A percentile compares a stretch with the other conserved stretches of the same genome.
These are phyloP conservation scores for Vigna hirtella DNA, from an alignment of 306 rosid genomes.

Conservation along the genomic window DNA sequence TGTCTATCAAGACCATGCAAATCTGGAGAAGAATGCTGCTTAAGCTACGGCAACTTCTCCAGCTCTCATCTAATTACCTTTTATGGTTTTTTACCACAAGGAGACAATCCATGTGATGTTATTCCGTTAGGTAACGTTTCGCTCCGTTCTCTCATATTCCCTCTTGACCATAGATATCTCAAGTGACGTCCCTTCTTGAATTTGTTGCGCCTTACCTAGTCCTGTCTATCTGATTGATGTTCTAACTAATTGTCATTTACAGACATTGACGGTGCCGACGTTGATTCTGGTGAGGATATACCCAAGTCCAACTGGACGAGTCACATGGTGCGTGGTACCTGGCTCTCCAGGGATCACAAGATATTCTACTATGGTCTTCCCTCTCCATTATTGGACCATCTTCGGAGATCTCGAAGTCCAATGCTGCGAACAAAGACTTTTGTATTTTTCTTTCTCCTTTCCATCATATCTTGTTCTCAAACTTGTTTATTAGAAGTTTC, in stretches of 20 bases:
- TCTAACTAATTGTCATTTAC: constrained; percentile 46
- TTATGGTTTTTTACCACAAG: constrained; percentile 86
- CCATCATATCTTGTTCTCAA: not conserved
- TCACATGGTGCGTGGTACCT: constrained; percentile 93
- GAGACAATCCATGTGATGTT: constrained; percentile 78
- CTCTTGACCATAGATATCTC: constrained; percentile 20
- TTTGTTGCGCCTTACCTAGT: constrained; percentile 39
- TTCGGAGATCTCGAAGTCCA: constrained; percentile 62
- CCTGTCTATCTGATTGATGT: constrained; percentile 38
- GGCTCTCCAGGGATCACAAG: constrained; percentile 65
- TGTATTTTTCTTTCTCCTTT: constrained; percentile 55
- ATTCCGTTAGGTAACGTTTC: constrained; percentile 73
- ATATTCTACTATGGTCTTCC: constrained; percentile 78
- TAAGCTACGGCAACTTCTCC: constrained; percentile 81
- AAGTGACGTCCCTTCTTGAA: constrained; percentile 28
- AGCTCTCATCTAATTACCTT: constrained; percentile 79
- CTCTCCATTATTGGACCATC: constrained; percentile 70
- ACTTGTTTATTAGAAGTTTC: not conserved
- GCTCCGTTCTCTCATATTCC: constrained; percentile 26
- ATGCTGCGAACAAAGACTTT: constrained; percentile 50
- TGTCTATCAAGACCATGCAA: constrained; percentile 81
- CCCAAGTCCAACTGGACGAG: constrained; percentile 44
- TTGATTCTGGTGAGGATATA: constrained; percentile 49
- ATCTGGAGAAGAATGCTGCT: constrained; percentile 82
- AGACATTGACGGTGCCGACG: constrained; percentile 59